Conservation (phyloP, 352 stramenopile genomes). For the Aphanomyces invadans region DNA sequence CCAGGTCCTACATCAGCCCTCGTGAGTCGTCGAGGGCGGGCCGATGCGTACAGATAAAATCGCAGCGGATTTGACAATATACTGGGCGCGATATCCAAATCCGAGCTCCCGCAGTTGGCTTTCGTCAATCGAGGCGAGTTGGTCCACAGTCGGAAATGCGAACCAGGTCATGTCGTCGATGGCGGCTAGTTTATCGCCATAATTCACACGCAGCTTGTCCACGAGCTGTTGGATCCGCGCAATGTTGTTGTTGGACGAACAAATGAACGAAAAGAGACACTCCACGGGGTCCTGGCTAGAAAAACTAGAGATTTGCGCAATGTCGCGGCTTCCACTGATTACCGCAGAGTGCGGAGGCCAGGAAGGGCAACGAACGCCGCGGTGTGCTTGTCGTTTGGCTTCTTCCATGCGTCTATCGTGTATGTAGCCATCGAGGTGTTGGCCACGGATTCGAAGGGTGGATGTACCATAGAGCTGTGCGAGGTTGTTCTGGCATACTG, state of each 20-base stretch:
- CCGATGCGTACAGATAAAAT: conserved; percentile 45
- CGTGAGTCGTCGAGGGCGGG: neutral
- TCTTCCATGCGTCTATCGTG: conserved; percentile 83
- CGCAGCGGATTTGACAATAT: conserved; percentile 75
- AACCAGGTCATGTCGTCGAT: conserved; percentile 29
- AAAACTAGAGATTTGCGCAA: too few species aligned
- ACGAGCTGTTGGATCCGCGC: conserved; percentile 92
- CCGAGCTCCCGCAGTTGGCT: conserved; percentile 72
- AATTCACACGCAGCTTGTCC: conserved; percentile 77
- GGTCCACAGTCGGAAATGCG: conserved; percentile 85
- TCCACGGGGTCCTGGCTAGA: conserved; percentile 89
- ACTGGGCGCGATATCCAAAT: conserved; percentile 87
- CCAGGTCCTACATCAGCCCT: conserved; percentile 4
- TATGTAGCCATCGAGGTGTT: too few species aligned
- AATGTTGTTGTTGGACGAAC: conserved; percentile 99
- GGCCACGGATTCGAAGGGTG: too few species aligned
- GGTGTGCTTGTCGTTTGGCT: conserved; percentile 44
- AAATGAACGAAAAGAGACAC: conserved; percentile 97
- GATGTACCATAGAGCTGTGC: neutral
- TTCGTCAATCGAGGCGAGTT: conserved; percentile 74
- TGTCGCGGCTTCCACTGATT: too few species aligned
- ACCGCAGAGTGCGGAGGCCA: conserved; percentile 85
- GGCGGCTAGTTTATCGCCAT: conserved; percentile 38
- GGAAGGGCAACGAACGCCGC: conserved; percentile 68
- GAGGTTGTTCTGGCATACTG: conserved; percentile 14